Evolutionary conservation across 148 eudicot genomes (phyloP).

Genomic region (Rhododendron vialii): DNA sequence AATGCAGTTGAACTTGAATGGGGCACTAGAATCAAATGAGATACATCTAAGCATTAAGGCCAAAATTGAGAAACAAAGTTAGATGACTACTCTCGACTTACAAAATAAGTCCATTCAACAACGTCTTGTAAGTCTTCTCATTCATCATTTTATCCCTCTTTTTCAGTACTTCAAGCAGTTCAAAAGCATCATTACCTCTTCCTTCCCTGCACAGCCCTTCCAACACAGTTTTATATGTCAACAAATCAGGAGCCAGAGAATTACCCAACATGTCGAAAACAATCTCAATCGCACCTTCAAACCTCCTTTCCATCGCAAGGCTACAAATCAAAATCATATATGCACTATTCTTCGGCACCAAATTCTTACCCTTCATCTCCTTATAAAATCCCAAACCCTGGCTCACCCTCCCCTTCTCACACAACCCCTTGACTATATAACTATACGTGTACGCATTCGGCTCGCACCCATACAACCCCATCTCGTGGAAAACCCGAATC

Average conservation of each 20-base stretch:
- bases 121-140: conserved; percentile 51
- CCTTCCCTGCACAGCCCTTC: conserved; percentile 87
- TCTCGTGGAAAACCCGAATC: conserved; percentile 66
- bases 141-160: conserved; percentile 64
- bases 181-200: conserved; percentile 61
- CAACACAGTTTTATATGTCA: conserved; percentile 73
- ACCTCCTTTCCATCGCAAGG: conserved; percentile 72
- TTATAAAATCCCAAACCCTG: conserved; percentile 55
- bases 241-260: conserved; percentile 62
- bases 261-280: conserved; percentile 63
- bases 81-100: conserved; percentile 25
- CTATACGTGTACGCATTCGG: conserved; percentile 71
- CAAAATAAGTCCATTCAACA: conserved; percentile 59
- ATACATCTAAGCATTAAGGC: background rate
- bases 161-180: conserved; percentile 65
- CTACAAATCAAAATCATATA: conserved; percentile 73
- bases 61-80: background rate
- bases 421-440: conserved; percentile 65
- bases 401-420: conserved; percentile 77
- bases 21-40: background rate
- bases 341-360: conserved; percentile 61
- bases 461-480: conserved; percentile 85
- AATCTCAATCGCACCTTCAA: conserved; percentile 54
- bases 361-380: conserved; percentile 63
- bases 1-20: background rate